A percentile compares a stretch with the other conserved stretches of the same genome.
Evolutionary conservation across 2,329 filamentous ascomycete species (phyloP).

Genomic region (Diaporthe batatas): DNA sequence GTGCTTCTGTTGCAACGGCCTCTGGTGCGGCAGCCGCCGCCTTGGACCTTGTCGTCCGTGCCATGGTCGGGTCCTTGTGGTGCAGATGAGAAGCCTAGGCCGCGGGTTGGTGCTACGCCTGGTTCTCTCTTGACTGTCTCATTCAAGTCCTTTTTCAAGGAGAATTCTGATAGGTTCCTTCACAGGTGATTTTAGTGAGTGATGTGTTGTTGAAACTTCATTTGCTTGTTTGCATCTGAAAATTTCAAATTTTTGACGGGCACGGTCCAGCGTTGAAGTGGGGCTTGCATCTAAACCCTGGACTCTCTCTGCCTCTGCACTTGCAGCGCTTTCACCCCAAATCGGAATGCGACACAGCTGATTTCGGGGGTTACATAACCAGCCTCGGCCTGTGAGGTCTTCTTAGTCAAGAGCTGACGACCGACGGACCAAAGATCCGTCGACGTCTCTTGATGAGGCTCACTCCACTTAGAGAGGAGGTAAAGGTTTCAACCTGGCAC

Average conservation of each 20-base stretch:
- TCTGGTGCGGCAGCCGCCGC: conserved; percentile 19
- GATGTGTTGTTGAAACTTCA: conserved; percentile 7
- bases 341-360: not conserved
- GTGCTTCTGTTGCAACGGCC: not conserved
- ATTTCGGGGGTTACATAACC: not conserved
- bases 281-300: conserved; percentile 13
- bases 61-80: conserved; percentile 14
- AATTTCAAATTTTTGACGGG: conserved; percentile 38
- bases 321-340: not conserved
- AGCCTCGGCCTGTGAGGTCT: not conserved
- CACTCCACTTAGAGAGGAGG: not conserved
- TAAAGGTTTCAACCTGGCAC: not conserved
- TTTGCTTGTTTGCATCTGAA: conserved; percentile 24
- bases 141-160: not conserved
- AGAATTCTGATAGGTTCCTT: not conserved
- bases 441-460: not conserved
- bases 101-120: not conserved
- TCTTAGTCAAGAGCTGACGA: not conserved
- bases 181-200: not conserved
- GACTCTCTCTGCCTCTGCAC: not conserved
- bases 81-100: not conserved
- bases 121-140: not conserved
- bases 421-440: not conserved
- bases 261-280: conserved; percentile 40
- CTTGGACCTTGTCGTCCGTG: conserved; percentile 26